A percentile compares a stretch with the other conserved stretches of the same genome.
Conservation (phyloP, 306 rosid species). For the Elaeagnus macrophylla region DNA sequence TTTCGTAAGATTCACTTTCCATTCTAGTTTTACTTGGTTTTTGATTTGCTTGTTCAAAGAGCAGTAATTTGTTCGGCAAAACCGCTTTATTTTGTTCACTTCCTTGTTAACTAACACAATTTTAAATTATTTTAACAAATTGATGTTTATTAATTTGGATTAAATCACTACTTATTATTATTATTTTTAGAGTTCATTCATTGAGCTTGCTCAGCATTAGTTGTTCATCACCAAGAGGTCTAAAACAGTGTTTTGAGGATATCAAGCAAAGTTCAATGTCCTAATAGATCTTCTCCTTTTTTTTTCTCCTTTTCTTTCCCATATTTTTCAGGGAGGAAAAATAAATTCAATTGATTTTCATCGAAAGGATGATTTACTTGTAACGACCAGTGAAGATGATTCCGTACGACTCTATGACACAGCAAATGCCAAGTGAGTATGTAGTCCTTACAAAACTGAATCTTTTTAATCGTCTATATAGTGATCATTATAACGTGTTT, state of each 20-base stretch:
- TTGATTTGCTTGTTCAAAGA: not conserved
- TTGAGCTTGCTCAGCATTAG: not conserved
- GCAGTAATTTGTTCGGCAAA: no score
- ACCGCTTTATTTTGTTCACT: no score
- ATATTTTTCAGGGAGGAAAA: conserved; percentile 74
- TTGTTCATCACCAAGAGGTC: not conserved
- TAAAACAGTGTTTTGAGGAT: not conserved
- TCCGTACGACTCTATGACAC: conserved; percentile 87
- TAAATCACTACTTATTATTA: not conserved
- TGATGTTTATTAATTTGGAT: not conserved
- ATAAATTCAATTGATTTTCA: conserved; percentile 81
- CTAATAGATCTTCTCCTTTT: not conserved
- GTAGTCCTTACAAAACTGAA: conserved; percentile 7
- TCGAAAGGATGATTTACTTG: conserved; percentile 81
- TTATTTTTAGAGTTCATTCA: not conserved
- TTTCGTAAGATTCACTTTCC: conserved; percentile 41
- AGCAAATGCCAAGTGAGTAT: conserved; percentile 76
- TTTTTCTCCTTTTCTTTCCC: not conserved
- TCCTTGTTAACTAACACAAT: not conserved
- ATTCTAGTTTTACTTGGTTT: not conserved
- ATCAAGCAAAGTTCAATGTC: not conserved
- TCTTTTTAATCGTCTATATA: conserved; percentile 5
- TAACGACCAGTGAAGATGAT: conserved; percentile 84
- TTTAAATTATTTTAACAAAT: not conserved
- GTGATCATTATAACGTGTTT: not conserved